Percentiles rank a stretch among this genome's conserved stretches.
Conservation (phyloP, 108 stramenopile genomes). For the Nitzschia inconspicua region DNA sequence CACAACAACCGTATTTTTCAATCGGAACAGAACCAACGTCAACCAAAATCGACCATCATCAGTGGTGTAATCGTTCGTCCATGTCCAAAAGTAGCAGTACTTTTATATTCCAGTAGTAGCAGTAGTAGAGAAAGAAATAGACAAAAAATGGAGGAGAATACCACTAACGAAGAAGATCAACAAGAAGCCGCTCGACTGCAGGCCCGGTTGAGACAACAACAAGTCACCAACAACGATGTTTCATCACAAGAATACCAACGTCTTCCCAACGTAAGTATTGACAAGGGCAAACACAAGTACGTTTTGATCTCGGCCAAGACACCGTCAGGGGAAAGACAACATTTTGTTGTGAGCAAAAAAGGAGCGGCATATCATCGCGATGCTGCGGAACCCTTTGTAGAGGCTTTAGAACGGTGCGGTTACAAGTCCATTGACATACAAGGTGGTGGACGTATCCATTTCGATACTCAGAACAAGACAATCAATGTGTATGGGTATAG, state of each 20-base stretch:
- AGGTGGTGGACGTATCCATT: constrained; percentile 73
- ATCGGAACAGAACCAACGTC: no score
- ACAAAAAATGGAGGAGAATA: constrained; percentile 31
- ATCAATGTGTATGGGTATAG: constrained; percentile 72
- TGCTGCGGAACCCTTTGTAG: constrained; percentile 71
- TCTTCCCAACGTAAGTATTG: constrained; percentile 65
- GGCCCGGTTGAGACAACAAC: constrained; percentile 29
- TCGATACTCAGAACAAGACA: constrained; percentile 39
- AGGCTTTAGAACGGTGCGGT: constrained; percentile 46
- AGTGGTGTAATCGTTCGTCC: no score
- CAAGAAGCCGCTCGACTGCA: constrained; percentile 58
- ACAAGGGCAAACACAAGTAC: constrained; percentile 77
- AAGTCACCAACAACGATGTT: neutral
- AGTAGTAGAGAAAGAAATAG: neutral
- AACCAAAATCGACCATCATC: no score
- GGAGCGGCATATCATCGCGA: constrained; percentile 72
- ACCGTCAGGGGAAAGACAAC: constrained; percentile 24
- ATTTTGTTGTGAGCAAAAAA: constrained; percentile 62
- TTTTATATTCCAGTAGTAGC: no score
- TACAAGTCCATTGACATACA: constrained; percentile 59
- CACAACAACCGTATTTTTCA: no score
- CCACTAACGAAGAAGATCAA: constrained; percentile 76
- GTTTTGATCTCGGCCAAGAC: constrained; percentile 57
- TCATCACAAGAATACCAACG: constrained; percentile 1
- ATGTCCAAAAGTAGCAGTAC: no score